phyloP scores from a whole-genome alignment of 768 basidiomycete genomes.

The Kwoniella dendrophila region DNA sequence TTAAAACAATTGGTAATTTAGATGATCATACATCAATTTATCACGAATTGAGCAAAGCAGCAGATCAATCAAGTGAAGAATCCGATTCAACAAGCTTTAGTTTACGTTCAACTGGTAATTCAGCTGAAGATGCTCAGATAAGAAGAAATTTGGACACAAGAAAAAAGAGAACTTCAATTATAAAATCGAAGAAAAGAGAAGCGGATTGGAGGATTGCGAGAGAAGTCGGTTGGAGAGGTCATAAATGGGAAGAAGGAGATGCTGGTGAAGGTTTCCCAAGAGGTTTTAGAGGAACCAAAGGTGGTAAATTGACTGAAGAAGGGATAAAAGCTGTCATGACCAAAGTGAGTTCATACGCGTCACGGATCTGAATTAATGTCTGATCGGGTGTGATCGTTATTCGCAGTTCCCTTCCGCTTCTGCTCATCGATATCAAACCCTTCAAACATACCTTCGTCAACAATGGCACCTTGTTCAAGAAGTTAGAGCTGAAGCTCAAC shows the following conservation, averaged over 20 bases:
- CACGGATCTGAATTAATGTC: too few species aligned
- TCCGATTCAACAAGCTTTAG: slow-evolving; percentile 30
- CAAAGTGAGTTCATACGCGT: slow-evolving; percentile 65
- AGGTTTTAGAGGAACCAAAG: slow-evolving; percentile 41
- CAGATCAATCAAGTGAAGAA: slow-evolving; percentile 27
- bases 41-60: slow-evolving; percentile 12
- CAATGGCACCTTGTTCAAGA: slow-evolving; percentile 70
- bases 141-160: slow-evolving; percentile 31
- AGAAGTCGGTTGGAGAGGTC: slow-evolving; percentile 52
- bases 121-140: slow-evolving; percentile 27
- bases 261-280: slow-evolving; percentile 46
- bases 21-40: slow-evolving; percentile 14
- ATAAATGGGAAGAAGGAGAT: slow-evolving; percentile 51
- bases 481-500: slow-evolving; percentile 41
- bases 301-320: slow-evolving; percentile 52
- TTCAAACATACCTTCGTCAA: slow-evolving; percentile 77
- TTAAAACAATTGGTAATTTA: slow-evolving; percentile 24
- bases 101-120: slow-evolving; percentile 32
- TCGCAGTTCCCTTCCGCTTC: slow-evolving; percentile 89
- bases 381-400: too few species aligned
- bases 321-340: slow-evolving; percentile 57
- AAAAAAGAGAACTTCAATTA: slow-evolving; percentile 17
- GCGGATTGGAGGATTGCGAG: slow-evolving; percentile 29
- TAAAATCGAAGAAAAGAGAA: slow-evolving; percentile 26
- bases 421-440: slow-evolving; percentile 75